phyloP scores from a whole-genome alignment of 129 eudicot species.

The Arctium lappa region DNA sequence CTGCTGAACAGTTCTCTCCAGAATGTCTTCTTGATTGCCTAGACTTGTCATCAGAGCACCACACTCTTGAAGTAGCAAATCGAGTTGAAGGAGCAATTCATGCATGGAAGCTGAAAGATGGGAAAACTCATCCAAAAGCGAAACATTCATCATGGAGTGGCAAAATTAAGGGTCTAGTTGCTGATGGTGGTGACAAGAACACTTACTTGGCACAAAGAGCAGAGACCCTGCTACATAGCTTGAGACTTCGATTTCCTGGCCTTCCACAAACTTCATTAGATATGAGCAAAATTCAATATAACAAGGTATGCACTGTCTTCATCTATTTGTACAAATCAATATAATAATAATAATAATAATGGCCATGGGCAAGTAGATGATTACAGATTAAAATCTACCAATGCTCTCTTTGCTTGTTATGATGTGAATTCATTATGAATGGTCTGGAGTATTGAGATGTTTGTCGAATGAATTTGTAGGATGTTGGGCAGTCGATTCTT shows the following conservation, averaged over 20 bases:
- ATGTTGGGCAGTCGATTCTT: constrained; percentile 56
- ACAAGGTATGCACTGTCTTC: constrained; percentile 44
- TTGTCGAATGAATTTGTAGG: constrained; percentile 24
- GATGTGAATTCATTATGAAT: background rate
- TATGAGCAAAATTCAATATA: constrained; percentile 88
- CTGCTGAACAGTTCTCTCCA: constrained; percentile 76
- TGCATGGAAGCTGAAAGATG: constrained; percentile 73
- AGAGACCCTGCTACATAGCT: constrained; percentile 57
- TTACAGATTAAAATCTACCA: no score
- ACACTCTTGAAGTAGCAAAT: constrained; percentile 74
- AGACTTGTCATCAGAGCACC: constrained; percentile 82
- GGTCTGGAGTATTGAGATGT: background rate
- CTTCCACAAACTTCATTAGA: constrained; percentile 91
- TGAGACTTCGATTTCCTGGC: constrained; percentile 69
- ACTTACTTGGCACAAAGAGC: constrained; percentile 60
- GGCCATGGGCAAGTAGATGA: no score
- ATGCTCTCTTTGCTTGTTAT: background rate
- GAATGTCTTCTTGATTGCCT: constrained; percentile 87
- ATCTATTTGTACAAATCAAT: background rate
- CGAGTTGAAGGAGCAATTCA: constrained; percentile 82
- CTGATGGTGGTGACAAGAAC: constrained; percentile 62
- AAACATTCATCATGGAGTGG: constrained; percentile 78
- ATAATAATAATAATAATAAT: no score
- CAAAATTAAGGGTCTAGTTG: constrained; percentile 68
- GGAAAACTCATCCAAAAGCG: constrained; percentile 38